Conservation (phyloP, 1,284 basidiomycete species). For the Ceraceosorus guamensis region DNA sequence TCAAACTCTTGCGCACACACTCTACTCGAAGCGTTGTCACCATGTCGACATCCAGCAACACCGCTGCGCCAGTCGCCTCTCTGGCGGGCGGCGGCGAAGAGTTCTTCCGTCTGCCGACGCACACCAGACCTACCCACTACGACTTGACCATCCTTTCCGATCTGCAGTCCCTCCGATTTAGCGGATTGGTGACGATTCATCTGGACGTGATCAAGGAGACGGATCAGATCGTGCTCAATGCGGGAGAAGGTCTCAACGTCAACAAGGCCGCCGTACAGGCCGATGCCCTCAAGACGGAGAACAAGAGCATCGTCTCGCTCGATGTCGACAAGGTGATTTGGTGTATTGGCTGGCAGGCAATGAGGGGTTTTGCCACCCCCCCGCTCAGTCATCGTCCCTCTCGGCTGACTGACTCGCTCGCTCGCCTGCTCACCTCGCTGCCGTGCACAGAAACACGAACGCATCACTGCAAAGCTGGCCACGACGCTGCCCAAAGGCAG, state of each 20-base stretch:
- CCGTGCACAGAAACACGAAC: conserved; percentile 42
- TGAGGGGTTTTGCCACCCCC: too few relatives aligned
- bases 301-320: conserved; percentile 54
- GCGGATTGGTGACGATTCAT: conserved; percentile 72
- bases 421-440: too few relatives aligned
- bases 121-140: conserved; percentile 73
- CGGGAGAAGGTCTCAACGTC: conserved; percentile 61
- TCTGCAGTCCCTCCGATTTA: conserved; percentile 65
- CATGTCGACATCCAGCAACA: too few relatives aligned
- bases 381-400: too few relatives aligned
- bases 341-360: too few relatives aligned
- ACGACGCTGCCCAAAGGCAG: conserved; percentile 31
- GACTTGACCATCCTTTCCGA: conserved; percentile 71
- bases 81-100: conserved; percentile 1
- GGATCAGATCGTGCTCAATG: conserved; percentile 42
- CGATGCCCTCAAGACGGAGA: conserved; percentile 57
- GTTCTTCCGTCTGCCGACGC: conserved; percentile 65
- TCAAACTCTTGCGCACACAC: too few relatives aligned
- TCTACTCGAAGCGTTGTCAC: too few relatives aligned
- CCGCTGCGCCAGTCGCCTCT: too few relatives aligned
- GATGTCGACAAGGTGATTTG: conserved; percentile 49
- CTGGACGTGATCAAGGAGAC: conserved; percentile 67
- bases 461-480: conserved; percentile 32
- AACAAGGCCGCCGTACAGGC: conserved; percentile 62
- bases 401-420: too few relatives aligned